Evolutionary conservation across 306 rosid genomes (phyloP).

Genomic region (Dalbergia cultrata): DNA sequence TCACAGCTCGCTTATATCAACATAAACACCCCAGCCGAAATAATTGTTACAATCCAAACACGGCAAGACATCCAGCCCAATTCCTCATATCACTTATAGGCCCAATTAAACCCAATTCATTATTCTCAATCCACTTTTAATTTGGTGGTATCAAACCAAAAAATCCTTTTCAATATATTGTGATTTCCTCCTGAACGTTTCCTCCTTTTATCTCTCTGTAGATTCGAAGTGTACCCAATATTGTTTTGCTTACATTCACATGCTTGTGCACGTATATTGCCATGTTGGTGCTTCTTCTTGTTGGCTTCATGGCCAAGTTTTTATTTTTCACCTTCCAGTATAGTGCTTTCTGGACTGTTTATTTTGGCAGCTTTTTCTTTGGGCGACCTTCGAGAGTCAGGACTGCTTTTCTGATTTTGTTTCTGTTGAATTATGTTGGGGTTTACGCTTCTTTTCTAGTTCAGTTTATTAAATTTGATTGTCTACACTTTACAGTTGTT

Average conservation of each 20-base stretch:
- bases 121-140: too few species aligned
- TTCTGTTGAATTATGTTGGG: constrained; percentile 18
- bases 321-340: constrained; percentile 5
- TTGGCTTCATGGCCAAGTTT: constrained; percentile 18
- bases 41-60: too few species aligned
- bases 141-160: too few species aligned
- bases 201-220: too few species aligned
- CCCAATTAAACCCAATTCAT: too few species aligned
- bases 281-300: not conserved
- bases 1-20: too few species aligned
- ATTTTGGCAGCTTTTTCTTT: constrained; percentile 29
- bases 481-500: constrained; percentile 35
- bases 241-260: constrained; percentile 14
- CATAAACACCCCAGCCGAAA: too few species aligned
- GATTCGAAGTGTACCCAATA: too few species aligned
- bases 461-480: not conserved
- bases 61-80: too few species aligned
- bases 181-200: too few species aligned
- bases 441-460: not conserved
- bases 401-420: constrained; percentile 35
- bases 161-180: too few species aligned
- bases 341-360: not conserved
- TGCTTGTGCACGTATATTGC: constrained; percentile 9
- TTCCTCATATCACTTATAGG: too few species aligned
- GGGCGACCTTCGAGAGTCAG: constrained; percentile 22